These are phyloP conservation scores for Ustilago nuda DNA, from an alignment of 1,284 basidiomycete species.

Conservation along the genomic window DNA sequence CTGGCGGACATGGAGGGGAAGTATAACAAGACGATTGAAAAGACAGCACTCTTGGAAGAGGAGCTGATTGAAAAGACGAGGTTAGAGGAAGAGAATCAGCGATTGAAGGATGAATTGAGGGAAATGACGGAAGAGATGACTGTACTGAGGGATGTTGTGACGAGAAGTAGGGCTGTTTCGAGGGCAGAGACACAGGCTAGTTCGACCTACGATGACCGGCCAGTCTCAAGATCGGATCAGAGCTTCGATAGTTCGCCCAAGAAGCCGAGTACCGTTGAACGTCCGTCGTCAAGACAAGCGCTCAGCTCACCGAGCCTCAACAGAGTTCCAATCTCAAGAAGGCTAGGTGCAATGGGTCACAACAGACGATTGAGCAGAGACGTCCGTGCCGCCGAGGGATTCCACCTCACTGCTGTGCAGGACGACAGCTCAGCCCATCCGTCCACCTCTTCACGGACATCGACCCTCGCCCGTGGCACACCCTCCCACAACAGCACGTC, in stretches of 20 bases:
- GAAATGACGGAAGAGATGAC: slow-evolving; percentile 88
- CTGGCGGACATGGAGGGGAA: slow-evolving; percentile 89
- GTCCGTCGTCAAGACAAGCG: slow-evolving; percentile 32
- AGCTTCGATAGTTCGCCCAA: slow-evolving; percentile 44
- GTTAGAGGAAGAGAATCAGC: slow-evolving; percentile 90
- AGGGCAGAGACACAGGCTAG: slow-evolving; percentile 30
- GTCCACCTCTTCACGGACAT: slow-evolving; percentile 14
- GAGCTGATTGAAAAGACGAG: slow-evolving; percentile 91
- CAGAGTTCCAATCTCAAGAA: slow-evolving; percentile 35
- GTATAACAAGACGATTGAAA: slow-evolving; percentile 90
- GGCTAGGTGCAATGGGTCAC: slow-evolving; percentile 45
- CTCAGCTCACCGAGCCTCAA: slow-evolving; percentile 42
- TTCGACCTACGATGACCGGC: slow-evolving; percentile 38
- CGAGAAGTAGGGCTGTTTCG: slow-evolving; percentile 18
- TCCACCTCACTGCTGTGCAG: slow-evolving; percentile 37
- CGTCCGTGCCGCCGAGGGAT: slow-evolving; percentile 33
- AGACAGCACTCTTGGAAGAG: slow-evolving; percentile 95
- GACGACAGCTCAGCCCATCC: slow-evolving; percentile 39
- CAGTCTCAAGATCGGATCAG: slow-evolving; percentile 19
- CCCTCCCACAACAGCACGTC: slow-evolving; percentile 16
- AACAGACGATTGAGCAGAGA: slow-evolving; percentile 43
- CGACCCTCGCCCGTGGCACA: slow-evolving; percentile 30
- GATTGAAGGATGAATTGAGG: slow-evolving; percentile 91
- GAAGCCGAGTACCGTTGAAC: slow-evolving; percentile 25
- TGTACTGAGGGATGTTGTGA: slow-evolving; percentile 77